Base-by-base conservation (phyloP, 179 eudicot genomes). In the Beta lomatogona region DNA sequence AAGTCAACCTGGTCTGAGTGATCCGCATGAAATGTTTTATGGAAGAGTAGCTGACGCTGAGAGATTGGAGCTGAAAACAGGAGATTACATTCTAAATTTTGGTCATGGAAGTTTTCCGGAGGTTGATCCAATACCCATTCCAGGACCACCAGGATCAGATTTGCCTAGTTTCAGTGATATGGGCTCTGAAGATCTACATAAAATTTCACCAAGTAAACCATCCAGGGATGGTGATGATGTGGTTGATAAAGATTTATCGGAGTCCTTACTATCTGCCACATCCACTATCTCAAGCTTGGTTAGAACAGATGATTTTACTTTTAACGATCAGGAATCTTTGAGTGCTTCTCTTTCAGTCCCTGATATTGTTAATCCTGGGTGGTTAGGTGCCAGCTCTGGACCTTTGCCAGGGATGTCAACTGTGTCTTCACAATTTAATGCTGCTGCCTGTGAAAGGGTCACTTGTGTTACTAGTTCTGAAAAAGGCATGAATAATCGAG, bases 81-180 rank as follows among this genome's bases (percentile, higher is more conserved):
- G 80, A 18, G 90, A 82, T 79, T 68, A 64, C 63, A 86, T 77
- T 79, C 79, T 80, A 53, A 79, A 71, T 71, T 85, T 83, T 41
- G 86, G 61, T 71, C 78, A 75, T 60, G 87, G 84, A 80, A 84
- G 64, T 85, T 89, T 85, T 80, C 79, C 76, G 21, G 90, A 79
- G 75, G 88, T 90, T 41, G 97, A 95, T 76, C 90, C 93, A 18
- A 94, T 95, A 78, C 91, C 92, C 54, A 94, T 95, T 80, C 98
- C 99, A 0, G 98, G 97, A 63, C 99, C 98, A 71, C 98, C 99
- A 16, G 99, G 99, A 68, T 94, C 94, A 36, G 92, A 90, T 85
- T 83, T 95, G 84, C 98, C 98, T 52, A 90, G 99, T 86, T 93
- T 92, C 28, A 85, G 97, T 69, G 92, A 82, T 58, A 85, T 88